These are phyloP conservation scores for Arthrocladium fulminans DNA, from an alignment of 2,329 filamentous ascomycete genomes.

Conservation along the genomic window DNA sequence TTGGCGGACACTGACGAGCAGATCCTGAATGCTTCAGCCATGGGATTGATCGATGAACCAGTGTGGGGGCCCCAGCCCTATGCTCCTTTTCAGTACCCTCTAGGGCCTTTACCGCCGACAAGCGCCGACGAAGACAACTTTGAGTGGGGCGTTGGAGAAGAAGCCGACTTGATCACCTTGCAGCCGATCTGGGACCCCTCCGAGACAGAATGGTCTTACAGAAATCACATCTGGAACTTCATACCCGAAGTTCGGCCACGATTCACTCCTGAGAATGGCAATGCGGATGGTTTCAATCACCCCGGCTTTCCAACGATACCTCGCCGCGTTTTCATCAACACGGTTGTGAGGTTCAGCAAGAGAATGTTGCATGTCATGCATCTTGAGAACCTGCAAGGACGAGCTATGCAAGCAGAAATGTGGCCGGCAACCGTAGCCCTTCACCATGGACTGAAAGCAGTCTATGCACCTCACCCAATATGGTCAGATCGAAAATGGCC, in stretches of 20 bases:
- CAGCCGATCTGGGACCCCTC: conserved; percentile 66
- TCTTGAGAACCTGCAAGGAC: conserved; percentile 58
- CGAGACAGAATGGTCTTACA: conserved; percentile 56
- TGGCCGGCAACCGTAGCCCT: conserved; percentile 62
- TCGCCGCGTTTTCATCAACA: conserved; percentile 63
- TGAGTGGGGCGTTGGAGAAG: conserved; percentile 64
- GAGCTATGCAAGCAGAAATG: conserved; percentile 73
- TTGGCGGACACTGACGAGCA: conserved; percentile 7
- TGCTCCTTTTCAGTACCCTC: conserved; percentile 49
- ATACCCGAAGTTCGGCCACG: conserved; percentile 7
- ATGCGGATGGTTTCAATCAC: conserved; percentile 33
- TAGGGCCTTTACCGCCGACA: conserved; percentile 54
- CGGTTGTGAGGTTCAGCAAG: conserved; percentile 58
- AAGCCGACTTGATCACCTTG: conserved; percentile 62
- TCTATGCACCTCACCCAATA: conserved; percentile 54
- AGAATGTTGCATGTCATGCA: conserved; percentile 64
- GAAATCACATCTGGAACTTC: conserved; percentile 28
- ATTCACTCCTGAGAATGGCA: conserved; percentile 8
- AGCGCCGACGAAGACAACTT: conserved; percentile 54
- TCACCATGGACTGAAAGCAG: conserved; percentile 69
- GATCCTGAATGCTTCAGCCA: conserved; percentile 36
- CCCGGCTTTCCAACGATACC: conserved; percentile 38
- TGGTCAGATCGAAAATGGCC: conserved; percentile 51
- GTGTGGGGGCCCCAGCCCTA: conserved; percentile 55
- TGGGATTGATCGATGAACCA: conserved; percentile 27